These are phyloP conservation scores for Ophidiomyces ophidiicola DNA, from an alignment of 2,329 filamentous ascomycete species.

Conservation along the genomic window DNA sequence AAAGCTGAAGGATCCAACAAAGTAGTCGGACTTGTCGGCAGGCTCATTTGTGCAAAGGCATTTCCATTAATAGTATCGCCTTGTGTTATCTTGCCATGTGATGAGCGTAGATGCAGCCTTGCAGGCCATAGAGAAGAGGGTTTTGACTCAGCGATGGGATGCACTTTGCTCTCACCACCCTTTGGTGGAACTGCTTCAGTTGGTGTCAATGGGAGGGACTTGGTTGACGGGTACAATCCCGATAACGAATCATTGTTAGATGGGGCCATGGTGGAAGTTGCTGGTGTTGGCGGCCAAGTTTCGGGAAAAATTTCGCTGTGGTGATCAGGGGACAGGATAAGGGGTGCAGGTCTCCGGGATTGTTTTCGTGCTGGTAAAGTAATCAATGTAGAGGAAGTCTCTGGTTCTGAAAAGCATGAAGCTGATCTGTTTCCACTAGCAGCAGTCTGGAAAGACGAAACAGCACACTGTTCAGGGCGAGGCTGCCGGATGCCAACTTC, in stretches of 20 bases:
- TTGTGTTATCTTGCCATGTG: conserved; percentile 1
- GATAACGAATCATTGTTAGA: background rate
- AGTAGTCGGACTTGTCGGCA: background rate
- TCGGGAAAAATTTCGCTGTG: conserved; percentile 4
- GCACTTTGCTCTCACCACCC: background rate
- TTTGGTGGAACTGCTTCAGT: background rate
- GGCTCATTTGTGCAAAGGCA: conserved; percentile 8
- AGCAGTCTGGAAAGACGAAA: conserved; percentile 6
- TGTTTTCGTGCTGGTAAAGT: conserved; percentile 6
- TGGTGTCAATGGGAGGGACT: conserved; percentile 2
- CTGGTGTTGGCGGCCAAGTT: conserved; percentile 7
- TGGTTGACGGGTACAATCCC: background rate
- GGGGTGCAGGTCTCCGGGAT: conserved; percentile 5
- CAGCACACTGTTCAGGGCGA: conserved; percentile 3
- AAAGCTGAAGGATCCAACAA: conserved; percentile 5
- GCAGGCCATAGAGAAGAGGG: conserved; percentile 6
- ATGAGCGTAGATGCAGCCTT: conserved; percentile 1
- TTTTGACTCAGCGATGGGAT: background rate
- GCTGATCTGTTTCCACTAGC: background rate
- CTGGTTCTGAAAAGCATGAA: conserved; percentile 6
- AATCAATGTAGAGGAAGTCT: conserved; percentile 4
- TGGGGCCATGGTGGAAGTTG: background rate
- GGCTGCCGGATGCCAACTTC: conserved; percentile 10
- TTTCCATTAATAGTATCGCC: conserved; percentile 6
- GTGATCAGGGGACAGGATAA: conserved; percentile 1